Evolutionary conservation across 2,329 filamentous ascomycete species (phyloP).

Genomic region (Proliferodiscus dingleyae): DNA sequence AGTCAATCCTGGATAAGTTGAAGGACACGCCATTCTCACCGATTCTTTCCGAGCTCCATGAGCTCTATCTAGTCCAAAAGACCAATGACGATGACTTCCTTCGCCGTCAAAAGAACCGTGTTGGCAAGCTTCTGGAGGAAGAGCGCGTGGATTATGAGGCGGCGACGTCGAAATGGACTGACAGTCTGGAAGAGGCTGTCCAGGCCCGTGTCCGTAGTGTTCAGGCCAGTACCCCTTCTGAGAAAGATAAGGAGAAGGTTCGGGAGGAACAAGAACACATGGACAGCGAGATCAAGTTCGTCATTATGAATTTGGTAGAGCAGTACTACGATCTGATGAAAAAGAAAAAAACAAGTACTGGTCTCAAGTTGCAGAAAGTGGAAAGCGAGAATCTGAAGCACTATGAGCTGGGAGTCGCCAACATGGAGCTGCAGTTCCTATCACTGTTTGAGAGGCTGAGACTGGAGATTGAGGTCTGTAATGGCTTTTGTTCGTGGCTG

Average conservation of each 20-base stretch:
- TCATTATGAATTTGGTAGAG: background rate
- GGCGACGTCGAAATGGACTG: too few species aligned
- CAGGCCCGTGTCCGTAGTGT: too few species aligned
- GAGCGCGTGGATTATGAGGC: background rate
- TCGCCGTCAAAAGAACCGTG: background rate
- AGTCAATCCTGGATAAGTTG: background rate
- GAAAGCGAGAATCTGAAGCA: background rate
- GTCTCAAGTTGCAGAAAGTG: background rate
- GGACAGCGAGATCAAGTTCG: background rate
- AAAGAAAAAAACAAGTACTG: background rate
- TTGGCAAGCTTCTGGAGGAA: background rate
- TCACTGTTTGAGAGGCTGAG: background rate
- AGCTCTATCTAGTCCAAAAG: background rate
- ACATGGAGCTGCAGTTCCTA: background rate
- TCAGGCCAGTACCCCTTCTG: too few species aligned
- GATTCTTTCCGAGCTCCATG: background rate
- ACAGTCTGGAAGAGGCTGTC: too few species aligned
- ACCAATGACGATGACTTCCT: background rate
- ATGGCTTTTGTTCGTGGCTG: background rate
- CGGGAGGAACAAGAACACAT: background rate
- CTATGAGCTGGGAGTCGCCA: background rate
- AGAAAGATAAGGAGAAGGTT: too few species aligned
- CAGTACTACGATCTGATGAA: background rate
- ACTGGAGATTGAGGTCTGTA: background rate
- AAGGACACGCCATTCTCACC: background rate